These are phyloP conservation scores for Cercospora brassicicola DNA, from an alignment of 2,329 filamentous ascomycete genomes.

Conservation along the genomic window DNA sequence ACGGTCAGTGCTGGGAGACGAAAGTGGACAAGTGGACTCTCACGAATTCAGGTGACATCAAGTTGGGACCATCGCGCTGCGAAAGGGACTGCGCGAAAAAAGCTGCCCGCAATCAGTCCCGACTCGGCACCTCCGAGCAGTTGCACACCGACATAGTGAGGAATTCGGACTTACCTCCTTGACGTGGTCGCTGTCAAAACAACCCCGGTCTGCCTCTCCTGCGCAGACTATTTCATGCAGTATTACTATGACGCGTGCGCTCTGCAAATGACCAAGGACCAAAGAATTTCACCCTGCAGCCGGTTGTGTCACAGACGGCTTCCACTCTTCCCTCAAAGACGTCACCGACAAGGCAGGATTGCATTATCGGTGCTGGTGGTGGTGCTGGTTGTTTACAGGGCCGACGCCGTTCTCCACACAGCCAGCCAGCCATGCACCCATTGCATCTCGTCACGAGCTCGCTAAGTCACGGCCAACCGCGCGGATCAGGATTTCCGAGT, in stretches of 20 bases:
- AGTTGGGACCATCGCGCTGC: not conserved
- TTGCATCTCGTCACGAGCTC: conserved; percentile 1
- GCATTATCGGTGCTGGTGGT: not conserved
- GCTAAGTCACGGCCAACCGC: not conserved
- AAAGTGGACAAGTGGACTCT: not conserved
- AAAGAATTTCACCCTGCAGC: not conserved
- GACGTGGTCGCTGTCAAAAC: not conserved
- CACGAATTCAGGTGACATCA: not conserved
- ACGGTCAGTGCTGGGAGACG: not conserved
- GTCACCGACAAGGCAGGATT: not conserved
- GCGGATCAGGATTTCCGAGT: not conserved
- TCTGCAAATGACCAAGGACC: not conserved
- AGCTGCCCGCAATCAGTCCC: not conserved
- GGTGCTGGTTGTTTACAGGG: conserved; percentile 2
- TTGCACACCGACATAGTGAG: not conserved
- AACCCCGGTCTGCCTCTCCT: not conserved
- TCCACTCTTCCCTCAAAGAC: not conserved
- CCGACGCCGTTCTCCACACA: not conserved
- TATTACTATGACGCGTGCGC: conserved; percentile 1
- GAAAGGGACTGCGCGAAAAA: not conserved
- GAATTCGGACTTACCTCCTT: not conserved
- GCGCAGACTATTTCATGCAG: not conserved
- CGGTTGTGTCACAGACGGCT: not conserved
- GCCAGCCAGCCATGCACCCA: not conserved
- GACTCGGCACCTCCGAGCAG: not conserved